Evolutionary conservation across 805 yeast species (phyloP).

Genomic region (Pichia kluyveri): DNA sequence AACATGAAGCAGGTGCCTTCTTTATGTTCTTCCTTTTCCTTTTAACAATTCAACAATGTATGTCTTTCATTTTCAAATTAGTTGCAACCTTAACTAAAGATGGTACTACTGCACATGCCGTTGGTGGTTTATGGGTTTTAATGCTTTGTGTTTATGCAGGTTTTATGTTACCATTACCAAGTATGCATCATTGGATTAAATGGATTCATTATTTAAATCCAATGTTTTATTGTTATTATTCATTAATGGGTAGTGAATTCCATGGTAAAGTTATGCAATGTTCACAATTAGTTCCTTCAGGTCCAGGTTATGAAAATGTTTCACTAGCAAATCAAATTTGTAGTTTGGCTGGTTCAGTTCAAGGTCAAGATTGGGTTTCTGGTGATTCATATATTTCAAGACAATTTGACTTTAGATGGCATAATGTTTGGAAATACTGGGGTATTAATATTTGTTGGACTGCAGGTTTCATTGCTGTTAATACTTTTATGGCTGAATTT

Average conservation of each 20-base stretch:
- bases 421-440: constrained; percentile 39
- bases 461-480: constrained; percentile 28
- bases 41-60: constrained; percentile 36
- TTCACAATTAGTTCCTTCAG: constrained; percentile 41
- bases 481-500: constrained; percentile 25
- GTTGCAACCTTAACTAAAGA: constrained; percentile 44
- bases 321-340: constrained; percentile 37
- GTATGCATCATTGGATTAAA: constrained; percentile 52
- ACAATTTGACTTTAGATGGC: constrained; percentile 28
- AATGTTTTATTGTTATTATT: constrained; percentile 38
- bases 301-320: constrained; percentile 42
- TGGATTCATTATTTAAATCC: constrained; percentile 45
- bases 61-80: constrained; percentile 44
- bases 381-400: constrained; percentile 30
- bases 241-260: constrained; percentile 50
- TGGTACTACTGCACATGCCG: constrained; percentile 47
- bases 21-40: constrained; percentile 39
- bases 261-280: constrained; percentile 45
- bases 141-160: constrained; percentile 51
- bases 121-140: constrained; percentile 45
- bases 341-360: constrained; percentile 38
- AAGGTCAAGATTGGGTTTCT: constrained; percentile 18
- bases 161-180: constrained; percentile 33
- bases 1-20: constrained; percentile 45
- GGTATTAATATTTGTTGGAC: constrained; percentile 42